phyloP scores from a whole-genome alignment of 2,329 filamentous ascomycete genomes.

The Fusarium transvaalense region DNA sequence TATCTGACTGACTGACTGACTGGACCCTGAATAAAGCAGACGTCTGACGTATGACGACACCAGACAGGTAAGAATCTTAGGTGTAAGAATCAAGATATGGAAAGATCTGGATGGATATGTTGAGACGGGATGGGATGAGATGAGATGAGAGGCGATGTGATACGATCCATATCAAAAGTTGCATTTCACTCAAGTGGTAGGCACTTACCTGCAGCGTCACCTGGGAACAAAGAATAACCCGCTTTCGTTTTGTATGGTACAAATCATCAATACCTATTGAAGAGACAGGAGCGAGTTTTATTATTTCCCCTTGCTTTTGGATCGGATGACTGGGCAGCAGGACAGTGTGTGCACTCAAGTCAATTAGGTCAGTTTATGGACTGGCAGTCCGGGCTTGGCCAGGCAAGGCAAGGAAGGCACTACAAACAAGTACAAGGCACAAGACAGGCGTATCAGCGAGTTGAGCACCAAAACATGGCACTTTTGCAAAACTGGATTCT shows the following conservation, averaged over 20 bases:
- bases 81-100: conserved; percentile 5
- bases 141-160: not conserved
- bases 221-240: conserved; percentile 14
- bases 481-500: conserved; percentile 40
- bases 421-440: not conserved
- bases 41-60: not conserved
- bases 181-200: not conserved
- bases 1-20: conserved; percentile 14
- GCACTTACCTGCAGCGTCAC: conserved; percentile 13
- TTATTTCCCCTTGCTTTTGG: conserved; percentile 21
- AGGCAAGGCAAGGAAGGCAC: conserved; percentile 2
- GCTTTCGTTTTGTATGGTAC: conserved; percentile 19
- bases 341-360: conserved; percentile 10
- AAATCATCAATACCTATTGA: conserved; percentile 1
- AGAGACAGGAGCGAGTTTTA: conserved; percentile 21
- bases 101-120: conserved; percentile 1
- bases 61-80: not conserved
- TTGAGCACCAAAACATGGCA: conserved; percentile 36
- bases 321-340: conserved; percentile 29
- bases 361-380: not conserved
- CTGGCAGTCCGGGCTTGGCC: not conserved
- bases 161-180: conserved; percentile 11
- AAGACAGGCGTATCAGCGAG: not conserved
- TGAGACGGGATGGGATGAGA: not conserved
- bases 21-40: not conserved